These are phyloP conservation scores for Hygrophila difformis DNA, from an alignment of 257 asterid species.

Conservation along the genomic window DNA sequence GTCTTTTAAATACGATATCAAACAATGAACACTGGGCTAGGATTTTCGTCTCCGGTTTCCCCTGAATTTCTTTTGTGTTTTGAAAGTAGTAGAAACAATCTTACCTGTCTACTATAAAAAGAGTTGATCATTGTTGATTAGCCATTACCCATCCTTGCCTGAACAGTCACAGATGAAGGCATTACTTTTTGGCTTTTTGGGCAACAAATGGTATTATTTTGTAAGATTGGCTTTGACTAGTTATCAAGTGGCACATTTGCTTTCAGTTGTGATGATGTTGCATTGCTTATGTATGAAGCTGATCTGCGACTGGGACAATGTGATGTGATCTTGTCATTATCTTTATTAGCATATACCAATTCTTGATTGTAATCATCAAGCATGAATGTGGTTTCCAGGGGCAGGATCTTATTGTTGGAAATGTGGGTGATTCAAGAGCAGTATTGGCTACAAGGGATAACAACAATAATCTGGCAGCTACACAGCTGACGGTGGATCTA, in stretches of 20 bases:
- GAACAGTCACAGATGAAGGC: too few species aligned
- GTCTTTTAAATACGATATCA: neutral
- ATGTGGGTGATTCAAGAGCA: slow-evolving; percentile 92
- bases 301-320: neutral
- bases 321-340: neutral
- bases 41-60: neutral
- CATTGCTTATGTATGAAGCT: neutral
- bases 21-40: neutral
- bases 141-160: too few species aligned
- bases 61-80: neutral
- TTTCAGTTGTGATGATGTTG: slow-evolving; percentile 12
- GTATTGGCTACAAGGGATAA: slow-evolving; percentile 75
- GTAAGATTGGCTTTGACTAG: neutral
- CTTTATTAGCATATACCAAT: too few species aligned
- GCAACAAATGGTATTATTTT: too few species aligned
- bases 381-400: slow-evolving; percentile 35
- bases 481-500: slow-evolving; percentile 86
- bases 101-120: too few species aligned
- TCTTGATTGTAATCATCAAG: neutral
- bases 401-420: slow-evolving; percentile 78
- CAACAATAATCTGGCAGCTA: slow-evolving; percentile 59
- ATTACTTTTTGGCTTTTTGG: too few species aligned
- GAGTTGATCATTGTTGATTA: too few species aligned
- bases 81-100: too few species aligned
- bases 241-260: neutral